Evolutionary conservation across 179 eudicot genomes (phyloP), one percentile per base, ranked within the genome.

Genomic region (Beta macrorhiza): DNA sequence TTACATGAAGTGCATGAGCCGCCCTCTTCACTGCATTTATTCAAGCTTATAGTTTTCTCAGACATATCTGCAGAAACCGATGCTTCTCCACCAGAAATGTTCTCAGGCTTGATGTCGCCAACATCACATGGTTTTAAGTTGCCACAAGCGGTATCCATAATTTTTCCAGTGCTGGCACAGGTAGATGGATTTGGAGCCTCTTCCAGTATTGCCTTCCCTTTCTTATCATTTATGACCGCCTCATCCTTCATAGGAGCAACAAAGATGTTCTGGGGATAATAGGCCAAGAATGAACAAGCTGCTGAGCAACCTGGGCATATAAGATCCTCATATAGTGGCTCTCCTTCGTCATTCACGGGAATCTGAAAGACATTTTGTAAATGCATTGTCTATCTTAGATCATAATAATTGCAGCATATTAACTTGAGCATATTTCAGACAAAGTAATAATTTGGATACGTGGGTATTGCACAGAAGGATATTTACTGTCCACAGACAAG

Each of bases 331-430:
- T 89, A 96, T 20, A 89, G 81, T 20, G 90, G 90, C 85, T 91
- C 94, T 73, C 94, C 98, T 76, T 96, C 98, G 58, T 94, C 97
- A 47, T 94, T 93, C 80, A 88, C 90, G 12, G 99, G 99, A 83
- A 96, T 81, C 99, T 94, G 89, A 78, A 73, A 73, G 10, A 77
- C 47, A 77, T 45, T n/a, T 25, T 47, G 20, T 64, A 52, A 12
- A 49, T 20, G 57, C 74, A 62, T 80, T 57, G 77, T n/a, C 67
- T 29, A 17, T 70, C 79, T 45, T 45, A 51, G 15, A 67, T 58
- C 73, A 78, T 63, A 61, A 19, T 15, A 8, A 77, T 42, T 42
- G 75, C 5, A 42, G 76, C 45, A 80, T 49, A 65, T 15, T 42
- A 63, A 81, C 37, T 47, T 9, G 53, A 49, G 44, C 76, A 77